Evolutionary conservation across 805 yeast species (phyloP), one percentile per base, ranked within the genome.

Genomic region (Grigorovia humatica): DNA sequence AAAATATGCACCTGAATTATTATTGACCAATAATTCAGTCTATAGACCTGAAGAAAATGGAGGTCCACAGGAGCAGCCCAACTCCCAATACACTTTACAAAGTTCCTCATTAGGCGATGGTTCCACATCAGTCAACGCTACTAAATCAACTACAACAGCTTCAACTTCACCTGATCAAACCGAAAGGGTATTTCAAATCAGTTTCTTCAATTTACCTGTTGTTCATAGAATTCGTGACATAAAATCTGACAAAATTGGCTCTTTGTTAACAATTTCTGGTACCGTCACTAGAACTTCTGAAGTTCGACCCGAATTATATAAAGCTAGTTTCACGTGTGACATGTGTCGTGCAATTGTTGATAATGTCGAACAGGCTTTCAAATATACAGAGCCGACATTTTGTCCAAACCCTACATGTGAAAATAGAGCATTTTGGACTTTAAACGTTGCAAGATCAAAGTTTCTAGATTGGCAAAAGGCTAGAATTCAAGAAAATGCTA

Each of bases 401-500:
- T 93, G 99, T 70, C 86, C 90, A 27, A 85, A 82, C 57, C 90
- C 91, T 11, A 79, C 84, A 12, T 91, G 99, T 72, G 86, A 81
- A 52, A 91, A 91, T 70, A 88, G 88, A 63, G 77, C 85, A 1
- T 75, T 80, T 51, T 91, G 96, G 95, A 81, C 95, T 1, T 71
- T 93, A 52, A 83, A 86, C 60, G 82, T 91, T 32, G 70, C 85
- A 40, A 88, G 88, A 67, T 87, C 96, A 0, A 86, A 83, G 55
- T 91, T 93, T 62, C 74, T 88, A 56, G 98, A 91, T 73, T 91
- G 99, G 99, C 99, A 91, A 68, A 85, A 85, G 57, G 91, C 89
- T 27, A 80, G 97, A 60, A 85, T 91, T 57, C 99, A 91, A 67
- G 99, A 91, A 64, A 93, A 91, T 63, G 83, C 97, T n/a, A 85